Conservation (phyloP, 768 basidiomycete genomes). For the Suillus clintonianus region DNA sequence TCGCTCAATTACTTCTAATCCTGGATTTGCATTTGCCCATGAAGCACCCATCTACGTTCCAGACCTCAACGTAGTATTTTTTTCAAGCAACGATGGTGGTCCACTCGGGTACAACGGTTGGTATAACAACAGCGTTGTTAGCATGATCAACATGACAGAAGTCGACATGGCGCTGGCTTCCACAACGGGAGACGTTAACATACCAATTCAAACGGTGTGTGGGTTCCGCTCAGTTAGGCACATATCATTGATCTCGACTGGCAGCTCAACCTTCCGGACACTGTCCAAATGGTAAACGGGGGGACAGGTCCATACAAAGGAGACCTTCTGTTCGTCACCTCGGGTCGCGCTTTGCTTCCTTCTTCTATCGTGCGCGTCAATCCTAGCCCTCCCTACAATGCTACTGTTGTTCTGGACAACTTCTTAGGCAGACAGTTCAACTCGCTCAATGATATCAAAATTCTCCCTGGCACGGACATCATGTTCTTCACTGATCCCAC, state of each 20-base stretch:
- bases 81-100: conserved; percentile 71
- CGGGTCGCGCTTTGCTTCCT: conserved; percentile 63
- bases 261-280: conserved; percentile 59
- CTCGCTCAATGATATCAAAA: conserved; percentile 77
- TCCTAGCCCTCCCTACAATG: conserved; percentile 62
- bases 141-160: conserved; percentile 61
- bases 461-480: conserved; percentile 64
- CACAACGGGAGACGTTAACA: conserved; percentile 41
- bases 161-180: conserved; percentile 47
- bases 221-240: neutral
- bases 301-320: conserved; percentile 64
- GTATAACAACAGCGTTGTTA: conserved; percentile 62
- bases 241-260: conserved; percentile 3
- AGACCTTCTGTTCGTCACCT: conserved; percentile 60
- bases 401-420: conserved; percentile 74
- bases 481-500: conserved; percentile 76
- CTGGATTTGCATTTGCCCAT: conserved; percentile 72
- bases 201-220: conserved; percentile 46
- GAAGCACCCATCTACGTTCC: conserved; percentile 74
- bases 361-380: conserved; percentile 67
- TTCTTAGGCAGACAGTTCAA: conserved; percentile 82
- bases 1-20: conserved; percentile 58
- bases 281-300: conserved; percentile 71
- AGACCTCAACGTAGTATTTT: conserved; percentile 73
- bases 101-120: conserved; percentile 62